Base-by-base conservation (phyloP, 805 yeast genomes). In the Wickerhamomyces rabaulensis region DNA sequence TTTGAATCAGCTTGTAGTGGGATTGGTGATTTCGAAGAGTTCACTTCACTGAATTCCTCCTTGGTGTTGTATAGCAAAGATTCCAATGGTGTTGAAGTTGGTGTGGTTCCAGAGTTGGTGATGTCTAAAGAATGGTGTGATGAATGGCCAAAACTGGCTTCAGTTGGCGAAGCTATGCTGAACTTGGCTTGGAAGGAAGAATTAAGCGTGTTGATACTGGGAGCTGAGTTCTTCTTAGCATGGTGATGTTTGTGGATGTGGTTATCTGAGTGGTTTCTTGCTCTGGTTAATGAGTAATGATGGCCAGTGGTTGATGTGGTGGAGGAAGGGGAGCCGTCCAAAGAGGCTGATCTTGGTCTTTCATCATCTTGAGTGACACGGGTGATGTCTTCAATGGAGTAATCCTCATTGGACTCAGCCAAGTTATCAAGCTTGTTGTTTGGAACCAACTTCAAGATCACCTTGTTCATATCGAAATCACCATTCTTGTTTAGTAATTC, bases 381-480 rank as follows among this genome's bases (percentile, higher is more conserved):
- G 2, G 59, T 57, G 13, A 59, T 59, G 15, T 59, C 60, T 26
- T 55, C 50, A 9, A 59, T 39, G 1, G 61, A 45, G 42, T 56
- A 59, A 9, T 41, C 39, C 9, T 48, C 46, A 25, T 52, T 52
- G 0, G 63, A 58, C 39, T 58, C 54, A 3, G 62, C 58, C 23
- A 59, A 23, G 42, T 59, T 59, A 15, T 55, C 52, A 1, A 59
- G 39, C 27, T 56, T 57, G n/a, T 58, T 59, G 6, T 46, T 37
- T 1, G 62, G 53, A 5, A 58, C 31, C 10, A 59, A 40, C 13
- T 45, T 44, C 15, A 54, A 51, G 36, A 59, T 56, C 15, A 59
- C 62, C 41, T 56, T 53, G 43, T 59, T 59, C 37, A 59, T 55
- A 31, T 59, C 63, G 43, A 59, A 56, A 13, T 52, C 52, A 9